phyloP scores from a whole-genome alignment of 2,329 filamentous ascomycete genomes.

The Herpomyces periplanetae region DNA sequence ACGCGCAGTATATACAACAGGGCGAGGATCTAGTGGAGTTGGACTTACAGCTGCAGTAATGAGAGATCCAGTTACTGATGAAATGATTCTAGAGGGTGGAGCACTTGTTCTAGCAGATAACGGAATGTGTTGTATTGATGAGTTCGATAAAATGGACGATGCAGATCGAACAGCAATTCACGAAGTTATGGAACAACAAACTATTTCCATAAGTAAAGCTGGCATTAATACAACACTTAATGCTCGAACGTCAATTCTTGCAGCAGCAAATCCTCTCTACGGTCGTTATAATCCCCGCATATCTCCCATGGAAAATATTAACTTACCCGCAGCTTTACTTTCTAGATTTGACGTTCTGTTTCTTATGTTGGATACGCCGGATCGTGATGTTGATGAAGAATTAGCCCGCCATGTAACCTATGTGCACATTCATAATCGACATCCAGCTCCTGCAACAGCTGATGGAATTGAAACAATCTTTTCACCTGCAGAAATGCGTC shows the following conservation, averaged over 20 bases:
- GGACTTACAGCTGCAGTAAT: constrained; percentile 49
- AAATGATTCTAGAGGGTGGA: constrained; percentile 47
- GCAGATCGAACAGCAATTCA: constrained; percentile 44
- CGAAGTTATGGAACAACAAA: constrained; percentile 65
- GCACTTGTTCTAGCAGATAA: constrained; percentile 44
- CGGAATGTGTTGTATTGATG: constrained; percentile 50
- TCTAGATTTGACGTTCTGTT: constrained; percentile 94
- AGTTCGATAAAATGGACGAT: constrained; percentile 69
- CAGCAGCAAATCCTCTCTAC: constrained; percentile 83
- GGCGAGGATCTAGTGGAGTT: constrained; percentile 39
- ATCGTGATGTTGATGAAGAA: constrained; percentile 57
- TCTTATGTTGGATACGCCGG: constrained; percentile 73
- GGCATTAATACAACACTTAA: constrained; percentile 91
- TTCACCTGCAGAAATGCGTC: constrained; percentile 60
- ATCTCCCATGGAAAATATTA: constrained; percentile 94
- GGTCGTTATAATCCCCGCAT: constrained; percentile 91
- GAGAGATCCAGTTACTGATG: constrained; percentile 43
- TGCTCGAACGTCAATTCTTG: constrained; percentile 71
- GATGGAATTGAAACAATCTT: constrained; percentile 43
- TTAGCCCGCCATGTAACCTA: constrained; percentile 78
- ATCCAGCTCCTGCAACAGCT: constrained; percentile 28
- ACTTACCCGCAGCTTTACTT: constrained; percentile 75
- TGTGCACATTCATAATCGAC: constrained; percentile 82
- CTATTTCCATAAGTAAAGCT: constrained; percentile 49
- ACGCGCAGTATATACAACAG: constrained; percentile 49